Evolutionary conservation across 192 early-diverging fungal species (phyloP), one percentile per base, ranked within the genome.

Genomic region (Dissophora globulifera): DNA sequence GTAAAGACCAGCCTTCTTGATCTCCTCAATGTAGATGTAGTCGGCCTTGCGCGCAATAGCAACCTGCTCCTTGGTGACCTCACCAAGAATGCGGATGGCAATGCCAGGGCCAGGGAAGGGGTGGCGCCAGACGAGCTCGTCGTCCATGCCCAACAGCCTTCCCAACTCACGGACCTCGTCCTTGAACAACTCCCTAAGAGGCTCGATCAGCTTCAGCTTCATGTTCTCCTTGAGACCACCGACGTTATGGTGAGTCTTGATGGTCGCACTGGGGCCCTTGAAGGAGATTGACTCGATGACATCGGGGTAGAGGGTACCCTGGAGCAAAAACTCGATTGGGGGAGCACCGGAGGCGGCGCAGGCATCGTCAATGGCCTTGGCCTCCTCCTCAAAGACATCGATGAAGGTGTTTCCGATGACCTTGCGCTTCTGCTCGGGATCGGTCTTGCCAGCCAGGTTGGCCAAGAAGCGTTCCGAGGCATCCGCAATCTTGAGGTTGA

Each of bases 231-330:
- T 85, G 25, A 98, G 87, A 51, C 97, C 97, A 63, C 97, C 97
- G 46, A 99, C 97, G 72, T 99, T 99, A 86, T 99, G 97, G 82
- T 99, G 97, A 38, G 97, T 96, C 87, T 99, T 99, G 84, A 99
- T 99, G 61, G 95, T 97, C 17, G 95, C 97, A 78, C 90, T 92
- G 30, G 97, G 97, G 15, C 97, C 97, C 93, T 99, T 99, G 92
- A 99, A 99, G 29, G 93, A 95, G 61, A 99, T 93, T 64, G 90
- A 92, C 87, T 99, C 97, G 69, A 99, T 99, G 38, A 99, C 97
- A 85, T 99, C 97, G 55, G 97, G 97, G 78, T 98, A 99, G 38
- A 99, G 82, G 25, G 97, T 99, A 55, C 97, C 97, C 85, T 98
- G 97, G 58, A 99, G 85, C 66, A 99, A 84, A 80, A 91, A 99